These are phyloP conservation scores for Auricularia auricula-judae DNA, from an alignment of 768 basidiomycete species.

Conservation along the genomic window DNA sequence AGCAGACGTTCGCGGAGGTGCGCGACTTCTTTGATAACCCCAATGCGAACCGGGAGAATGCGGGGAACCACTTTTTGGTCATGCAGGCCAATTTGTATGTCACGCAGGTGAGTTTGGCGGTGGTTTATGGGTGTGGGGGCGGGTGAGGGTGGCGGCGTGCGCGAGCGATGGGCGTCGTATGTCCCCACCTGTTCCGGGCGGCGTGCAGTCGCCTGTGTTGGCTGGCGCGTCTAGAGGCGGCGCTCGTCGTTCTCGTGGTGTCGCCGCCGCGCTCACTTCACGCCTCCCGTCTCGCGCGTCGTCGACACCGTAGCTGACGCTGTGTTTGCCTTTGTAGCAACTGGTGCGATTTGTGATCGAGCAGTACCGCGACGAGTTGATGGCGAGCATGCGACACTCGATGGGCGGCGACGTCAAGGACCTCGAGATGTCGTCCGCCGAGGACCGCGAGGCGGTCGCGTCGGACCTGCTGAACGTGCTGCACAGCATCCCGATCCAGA, in stretches of 20 bases:
- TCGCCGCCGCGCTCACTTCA: too few relatives aligned
- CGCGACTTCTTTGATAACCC: slow-evolving; percentile 90
- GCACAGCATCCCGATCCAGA: slow-evolving; percentile 89
- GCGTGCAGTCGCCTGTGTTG: too few relatives aligned
- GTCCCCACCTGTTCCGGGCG: too few relatives aligned
- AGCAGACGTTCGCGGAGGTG: slow-evolving; percentile 79
- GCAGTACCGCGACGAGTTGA: slow-evolving; percentile 82
- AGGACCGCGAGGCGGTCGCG: slow-evolving; percentile 75
- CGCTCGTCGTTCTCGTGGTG: too few relatives aligned
- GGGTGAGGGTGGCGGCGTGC: not conserved
- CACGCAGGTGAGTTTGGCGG: slow-evolving; percentile 66
- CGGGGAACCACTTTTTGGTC: slow-evolving; percentile 81
- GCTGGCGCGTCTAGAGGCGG: too few relatives aligned
- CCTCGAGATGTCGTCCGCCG: slow-evolving; percentile 24
- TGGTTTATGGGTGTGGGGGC: not conserved
- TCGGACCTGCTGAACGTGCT: slow-evolving; percentile 80
- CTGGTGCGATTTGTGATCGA: slow-evolving; percentile 86
- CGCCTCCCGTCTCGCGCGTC: not conserved
- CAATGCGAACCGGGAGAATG: slow-evolving; percentile 73
- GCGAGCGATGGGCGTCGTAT: too few relatives aligned
- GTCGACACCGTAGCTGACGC: not conserved
- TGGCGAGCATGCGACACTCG: slow-evolving; percentile 53
- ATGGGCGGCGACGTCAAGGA: slow-evolving; percentile 43
- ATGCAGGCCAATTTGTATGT: slow-evolving; percentile 90
- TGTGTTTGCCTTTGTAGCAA: slow-evolving; percentile 43